phyloP scores from a whole-genome alignment of 2,329 filamentous ascomycete species.

The Alternaria angustiovoidea region DNA sequence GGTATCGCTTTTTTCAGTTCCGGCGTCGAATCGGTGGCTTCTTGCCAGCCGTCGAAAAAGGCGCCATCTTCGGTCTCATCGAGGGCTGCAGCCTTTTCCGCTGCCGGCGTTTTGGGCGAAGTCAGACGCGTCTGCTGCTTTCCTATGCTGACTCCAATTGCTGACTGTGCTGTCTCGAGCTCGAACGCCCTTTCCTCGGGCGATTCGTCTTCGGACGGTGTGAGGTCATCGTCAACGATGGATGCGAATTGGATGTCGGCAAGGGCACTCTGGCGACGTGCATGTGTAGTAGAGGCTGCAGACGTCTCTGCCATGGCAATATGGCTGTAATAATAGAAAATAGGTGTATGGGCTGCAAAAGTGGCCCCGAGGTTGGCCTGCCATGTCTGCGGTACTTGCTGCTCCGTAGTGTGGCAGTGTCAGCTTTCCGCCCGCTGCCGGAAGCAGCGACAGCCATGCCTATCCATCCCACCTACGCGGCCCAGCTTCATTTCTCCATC shows the following conservation, averaged over 20 bases:
- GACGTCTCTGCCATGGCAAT: slow-evolving; percentile 33
- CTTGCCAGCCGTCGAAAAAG: slow-evolving; percentile 57
- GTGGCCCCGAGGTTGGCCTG: slow-evolving; percentile 20
- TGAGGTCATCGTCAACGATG: slow-evolving; percentile 50
- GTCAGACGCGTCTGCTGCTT: slow-evolving; percentile 64
- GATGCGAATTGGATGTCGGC: slow-evolving; percentile 53
- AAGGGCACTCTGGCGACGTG: slow-evolving; percentile 48
- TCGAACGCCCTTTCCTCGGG: slow-evolving; percentile 39
- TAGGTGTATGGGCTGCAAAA: slow-evolving; percentile 6
- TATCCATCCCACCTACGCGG: slow-evolving; percentile 11
- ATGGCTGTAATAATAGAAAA: slow-evolving; percentile 3
- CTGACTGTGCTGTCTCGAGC: slow-evolving; percentile 53
- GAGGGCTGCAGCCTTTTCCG: slow-evolving; percentile 66
- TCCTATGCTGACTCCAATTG: slow-evolving; percentile 68
- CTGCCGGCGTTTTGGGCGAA: slow-evolving; percentile 64
- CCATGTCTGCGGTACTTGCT: slow-evolving; percentile 24
- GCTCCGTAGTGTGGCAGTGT: slow-evolving; percentile 38
- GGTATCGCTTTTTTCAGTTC: slow-evolving; percentile 1
- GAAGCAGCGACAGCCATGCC: slow-evolving; percentile 19
- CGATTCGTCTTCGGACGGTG: slow-evolving; percentile 57
- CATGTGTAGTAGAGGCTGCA: slow-evolving; percentile 9
- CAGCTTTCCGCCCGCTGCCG: slow-evolving; percentile 35
- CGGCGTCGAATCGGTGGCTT: slow-evolving; percentile 14
- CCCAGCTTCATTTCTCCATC: slow-evolving; percentile 8
- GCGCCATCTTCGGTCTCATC: slow-evolving; percentile 56